Percentiles rank a stretch among this genome's conserved stretches.
Conservation (phyloP, 305 asterid genomes). For the Plantago coronopus region DNA sequence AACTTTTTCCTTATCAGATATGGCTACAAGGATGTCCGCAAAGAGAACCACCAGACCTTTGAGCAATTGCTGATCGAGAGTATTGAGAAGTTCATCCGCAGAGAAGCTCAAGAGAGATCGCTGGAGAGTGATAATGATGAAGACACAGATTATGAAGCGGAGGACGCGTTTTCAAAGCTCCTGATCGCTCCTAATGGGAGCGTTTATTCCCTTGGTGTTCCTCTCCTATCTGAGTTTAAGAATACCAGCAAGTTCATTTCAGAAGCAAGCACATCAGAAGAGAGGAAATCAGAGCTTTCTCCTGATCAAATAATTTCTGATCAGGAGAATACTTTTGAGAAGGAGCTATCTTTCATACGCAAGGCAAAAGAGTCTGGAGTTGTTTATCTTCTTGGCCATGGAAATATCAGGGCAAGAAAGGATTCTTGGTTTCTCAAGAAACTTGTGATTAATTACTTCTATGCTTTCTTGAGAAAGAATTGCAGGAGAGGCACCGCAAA, state of each 20-base stretch:
- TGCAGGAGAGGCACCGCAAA: conserved; percentile 90
- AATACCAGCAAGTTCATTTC: conserved; percentile 44
- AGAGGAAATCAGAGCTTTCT: conserved; percentile 40
- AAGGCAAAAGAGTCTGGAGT: conserved; percentile 92
- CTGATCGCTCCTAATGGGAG: conserved; percentile 90
- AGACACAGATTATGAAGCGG: conserved; percentile 69
- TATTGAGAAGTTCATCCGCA: conserved; percentile 91
- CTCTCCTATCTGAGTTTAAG: conserved; percentile 72
- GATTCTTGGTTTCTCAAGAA: conserved; percentile 96
- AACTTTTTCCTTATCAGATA: conserved; percentile 52
- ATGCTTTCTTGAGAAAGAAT: conserved; percentile 88
- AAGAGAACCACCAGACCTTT: conserved; percentile 90
- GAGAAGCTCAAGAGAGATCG: conserved; percentile 96
- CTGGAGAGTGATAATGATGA: conserved; percentile 86
- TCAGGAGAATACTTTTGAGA: conserved; percentile 82
- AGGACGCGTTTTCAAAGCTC: conserved; percentile 55
- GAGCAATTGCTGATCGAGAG: conserved; percentile 96
- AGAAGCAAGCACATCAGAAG: conserved; percentile 48
- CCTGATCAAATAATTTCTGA: conserved; percentile 42
- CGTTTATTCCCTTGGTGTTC: conserved; percentile 74
- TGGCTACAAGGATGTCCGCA: conserved; percentile 97
- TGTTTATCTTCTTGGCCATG: conserved; percentile 96
- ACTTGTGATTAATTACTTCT: conserved; percentile 85
- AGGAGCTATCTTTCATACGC: conserved; percentile 84
- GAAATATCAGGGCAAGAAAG: conserved; percentile 90